A percentile compares a stretch with the other conserved stretches of the same genome.
Conservation (phyloP, 2,329 filamentous ascomycete genomes). For the Sordariomycetes sp. region DNA sequence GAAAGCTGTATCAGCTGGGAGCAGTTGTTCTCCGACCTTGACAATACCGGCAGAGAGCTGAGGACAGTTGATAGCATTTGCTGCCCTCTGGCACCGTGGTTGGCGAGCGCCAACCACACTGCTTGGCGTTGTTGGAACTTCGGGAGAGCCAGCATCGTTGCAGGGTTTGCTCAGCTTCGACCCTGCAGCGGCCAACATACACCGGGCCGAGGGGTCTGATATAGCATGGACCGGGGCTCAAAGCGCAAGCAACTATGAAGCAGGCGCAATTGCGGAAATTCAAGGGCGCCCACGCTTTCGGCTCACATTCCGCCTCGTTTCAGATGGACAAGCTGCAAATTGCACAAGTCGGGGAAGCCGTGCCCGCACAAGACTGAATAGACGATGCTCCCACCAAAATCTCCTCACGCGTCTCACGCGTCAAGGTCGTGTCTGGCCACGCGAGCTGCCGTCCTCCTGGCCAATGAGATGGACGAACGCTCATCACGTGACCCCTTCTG, state of each 20-base stretch:
- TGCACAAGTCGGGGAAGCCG: background rate
- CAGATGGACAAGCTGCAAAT: conserved; percentile 1
- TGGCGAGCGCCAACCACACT: background rate
- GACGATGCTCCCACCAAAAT: conserved; percentile 1
- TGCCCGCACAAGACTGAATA: background rate
- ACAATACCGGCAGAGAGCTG: too few relatives aligned
- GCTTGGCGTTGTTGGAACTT: too few relatives aligned
- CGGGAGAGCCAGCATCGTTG: too few relatives aligned
- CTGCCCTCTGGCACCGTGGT: background rate
- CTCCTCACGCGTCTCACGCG: background rate
- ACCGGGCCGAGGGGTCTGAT: background rate
- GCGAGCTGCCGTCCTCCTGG: background rate
- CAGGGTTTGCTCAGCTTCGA: background rate
- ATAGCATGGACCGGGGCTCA: background rate
- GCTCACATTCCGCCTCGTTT: background rate
- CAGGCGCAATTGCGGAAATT: background rate
- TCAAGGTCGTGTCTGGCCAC: background rate
- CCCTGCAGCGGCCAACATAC: background rate
- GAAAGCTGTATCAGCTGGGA: background rate
- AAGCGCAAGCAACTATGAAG: background rate
- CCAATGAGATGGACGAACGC: background rate
- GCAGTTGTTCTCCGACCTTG: background rate
- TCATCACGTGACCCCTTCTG: background rate
- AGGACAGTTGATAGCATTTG: background rate
- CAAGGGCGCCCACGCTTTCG: background rate